Conservation (phyloP, 2,329 filamentous ascomycete species). For the Xylariaceae sp. region DNA sequence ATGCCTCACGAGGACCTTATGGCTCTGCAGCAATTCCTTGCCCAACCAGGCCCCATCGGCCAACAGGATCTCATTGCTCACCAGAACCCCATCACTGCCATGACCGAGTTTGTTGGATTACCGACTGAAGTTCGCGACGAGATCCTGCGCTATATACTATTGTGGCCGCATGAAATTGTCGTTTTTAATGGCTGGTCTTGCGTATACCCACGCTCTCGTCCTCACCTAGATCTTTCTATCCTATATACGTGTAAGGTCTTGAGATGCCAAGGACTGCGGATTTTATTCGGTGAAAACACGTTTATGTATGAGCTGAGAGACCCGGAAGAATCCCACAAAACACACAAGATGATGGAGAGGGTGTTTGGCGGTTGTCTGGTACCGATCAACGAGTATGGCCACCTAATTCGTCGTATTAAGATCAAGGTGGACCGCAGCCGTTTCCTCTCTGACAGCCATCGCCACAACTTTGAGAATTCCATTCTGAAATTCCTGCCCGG, state of each 20-base stretch:
- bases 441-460: slow-evolving; percentile 24
- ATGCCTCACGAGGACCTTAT: too few species aligned
- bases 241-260: slow-evolving; percentile 36
- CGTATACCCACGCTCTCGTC: slow-evolving; percentile 26
- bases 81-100: neutral
- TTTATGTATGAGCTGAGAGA: slow-evolving; percentile 48
- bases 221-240: slow-evolving; percentile 36
- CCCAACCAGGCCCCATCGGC: too few species aligned
- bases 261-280: slow-evolving; percentile 36
- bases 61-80: too few species aligned
- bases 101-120: slow-evolving; percentile 21
- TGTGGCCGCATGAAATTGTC: slow-evolving; percentile 30
- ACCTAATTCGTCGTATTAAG: slow-evolving; percentile 40
- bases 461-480: slow-evolving; percentile 34
- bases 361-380: slow-evolving; percentile 32
- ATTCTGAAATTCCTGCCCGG: slow-evolving; percentile 36
- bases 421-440: slow-evolving; percentile 44
- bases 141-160: slow-evolving; percentile 34
- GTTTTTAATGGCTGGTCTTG: slow-evolving; percentile 35
- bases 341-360: slow-evolving; percentile 13
- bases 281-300: slow-evolving; percentile 47
- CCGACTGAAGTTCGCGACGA: slow-evolving; percentile 34
- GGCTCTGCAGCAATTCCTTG: too few species aligned
- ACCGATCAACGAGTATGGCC: slow-evolving; percentile 37
- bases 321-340: too few species aligned